Conservation (phyloP, 257 asterid genomes). For the Rehmannia glutinosa region DNA sequence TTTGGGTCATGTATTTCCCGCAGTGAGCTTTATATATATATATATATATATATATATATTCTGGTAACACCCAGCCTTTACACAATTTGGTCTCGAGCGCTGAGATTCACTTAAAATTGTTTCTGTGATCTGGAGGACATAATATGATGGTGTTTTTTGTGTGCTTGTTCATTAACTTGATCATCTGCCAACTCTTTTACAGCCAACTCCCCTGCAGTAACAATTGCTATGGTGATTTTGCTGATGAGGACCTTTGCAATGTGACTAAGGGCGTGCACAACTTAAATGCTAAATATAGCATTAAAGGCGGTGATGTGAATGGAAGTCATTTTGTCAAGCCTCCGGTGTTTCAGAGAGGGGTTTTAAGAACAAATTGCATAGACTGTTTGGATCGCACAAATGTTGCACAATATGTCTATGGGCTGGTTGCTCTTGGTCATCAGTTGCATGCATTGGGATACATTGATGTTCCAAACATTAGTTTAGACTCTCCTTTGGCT, state of each 20-base stretch:
- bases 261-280: slow-evolving; percentile 12
- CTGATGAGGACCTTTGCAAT: slow-evolving; percentile 29
- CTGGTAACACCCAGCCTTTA: neutral
- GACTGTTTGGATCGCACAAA: slow-evolving; percentile 98
- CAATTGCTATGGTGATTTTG: slow-evolving; percentile 29
- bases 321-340: slow-evolving; percentile 31
- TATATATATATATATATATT: neutral
- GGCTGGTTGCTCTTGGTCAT: slow-evolving; percentile 75
- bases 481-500: slow-evolving; percentile 59
- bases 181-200: slow-evolving; percentile 16
- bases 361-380: slow-evolving; percentile 89
- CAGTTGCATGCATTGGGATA: slow-evolving; percentile 82
- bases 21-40: neutral
- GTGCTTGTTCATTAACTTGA: neutral
- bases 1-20: neutral
- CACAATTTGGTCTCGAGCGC: neutral
- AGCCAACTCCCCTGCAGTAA: slow-evolving; percentile 35
- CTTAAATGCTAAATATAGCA: slow-evolving; percentile 14
- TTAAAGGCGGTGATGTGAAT: slow-evolving; percentile 15
- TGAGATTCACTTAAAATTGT: neutral
- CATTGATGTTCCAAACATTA: slow-evolving; percentile 39
- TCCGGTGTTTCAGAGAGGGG: slow-evolving; percentile 73
- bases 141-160: neutral
- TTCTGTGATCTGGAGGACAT: neutral
- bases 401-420: slow-evolving; percentile 91